A percentile compares a stretch with the other conserved stretches of the same genome.
Evolutionary conservation across 1,139 yeast genomes (phyloP).

Genomic region (Suhomyces coccinellae): DNA sequence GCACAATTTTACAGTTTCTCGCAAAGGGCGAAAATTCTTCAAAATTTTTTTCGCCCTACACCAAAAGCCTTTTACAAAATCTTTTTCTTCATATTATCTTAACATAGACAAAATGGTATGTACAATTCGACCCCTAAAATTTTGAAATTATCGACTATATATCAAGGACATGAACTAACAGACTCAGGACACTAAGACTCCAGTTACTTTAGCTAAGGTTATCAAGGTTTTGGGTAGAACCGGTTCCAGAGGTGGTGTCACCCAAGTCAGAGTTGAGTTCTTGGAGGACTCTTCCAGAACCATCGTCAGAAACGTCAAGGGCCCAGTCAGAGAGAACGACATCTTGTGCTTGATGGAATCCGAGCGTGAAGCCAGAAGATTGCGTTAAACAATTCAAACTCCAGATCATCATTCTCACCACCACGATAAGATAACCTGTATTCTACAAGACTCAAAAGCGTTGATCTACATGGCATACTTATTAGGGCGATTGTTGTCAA

Average conservation of each 20-base stretch:
- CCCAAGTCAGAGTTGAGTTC: constrained; percentile 99
- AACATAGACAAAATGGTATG: constrained; percentile 14
- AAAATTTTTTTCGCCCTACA: constrained; percentile 8
- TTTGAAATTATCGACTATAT: not conserved
- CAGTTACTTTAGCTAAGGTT: constrained; percentile 99
- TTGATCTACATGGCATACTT: constrained; percentile 11
- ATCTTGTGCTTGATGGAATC: constrained; percentile 99
- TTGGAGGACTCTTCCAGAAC: constrained; percentile 98
- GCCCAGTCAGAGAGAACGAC: constrained; percentile 99
- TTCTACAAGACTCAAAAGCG: constrained; percentile 10
- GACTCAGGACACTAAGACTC: constrained; percentile 76
- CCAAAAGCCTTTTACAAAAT: constrained; percentile 7
- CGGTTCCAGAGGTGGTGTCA: constrained; percentile 99
- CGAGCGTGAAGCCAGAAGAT: constrained; percentile 97
- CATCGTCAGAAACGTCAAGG: constrained; percentile 99
- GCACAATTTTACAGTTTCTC: constrained; percentile 6
- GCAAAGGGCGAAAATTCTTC: constrained; percentile 8
- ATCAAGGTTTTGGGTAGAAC: constrained; percentile 99
- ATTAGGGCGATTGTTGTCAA: constrained; percentile 6
- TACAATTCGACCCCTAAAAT: not conserved
- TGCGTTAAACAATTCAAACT: constrained; percentile 36
- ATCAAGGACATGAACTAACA: constrained; percentile 19
- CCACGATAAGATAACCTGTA: constrained; percentile 11
- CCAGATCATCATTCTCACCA: constrained; percentile 12
- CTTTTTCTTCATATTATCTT: constrained; percentile 10